These are phyloP conservation scores for Eutrema salsugineum DNA, from an alignment of 441 rosid genomes.

Conservation along the genomic window DNA sequence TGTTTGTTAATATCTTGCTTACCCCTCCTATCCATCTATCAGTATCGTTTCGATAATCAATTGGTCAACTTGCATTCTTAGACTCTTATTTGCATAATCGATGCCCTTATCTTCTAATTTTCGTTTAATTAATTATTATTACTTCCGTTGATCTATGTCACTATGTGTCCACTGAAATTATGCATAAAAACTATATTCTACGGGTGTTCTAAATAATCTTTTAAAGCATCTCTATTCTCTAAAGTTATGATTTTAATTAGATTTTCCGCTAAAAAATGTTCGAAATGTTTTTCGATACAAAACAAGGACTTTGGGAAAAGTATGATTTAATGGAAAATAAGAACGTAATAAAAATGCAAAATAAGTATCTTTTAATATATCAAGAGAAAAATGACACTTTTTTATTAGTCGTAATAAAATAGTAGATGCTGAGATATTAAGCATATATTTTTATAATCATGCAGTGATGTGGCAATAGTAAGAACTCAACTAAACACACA, in stretches of 20 bases:
- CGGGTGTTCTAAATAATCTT: neutral
- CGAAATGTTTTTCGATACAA: neutral
- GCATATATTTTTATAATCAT: neutral
- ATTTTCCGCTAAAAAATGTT: neutral
- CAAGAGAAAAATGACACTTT: neutral
- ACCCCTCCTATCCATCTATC: neutral
- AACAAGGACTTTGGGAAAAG: neutral
- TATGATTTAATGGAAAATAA: neutral
- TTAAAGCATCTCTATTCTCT: neutral
- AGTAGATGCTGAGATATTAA: conserved; percentile 13
- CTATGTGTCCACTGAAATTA: neutral
- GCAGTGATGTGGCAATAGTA: conserved; percentile 26
- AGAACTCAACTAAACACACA: conserved; percentile 20
- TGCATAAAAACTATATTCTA: neutral
- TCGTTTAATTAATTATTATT: neutral
- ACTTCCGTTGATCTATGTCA: neutral
- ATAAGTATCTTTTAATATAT: neutral
- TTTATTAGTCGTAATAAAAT: neutral
- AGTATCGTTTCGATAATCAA: conserved; percentile 17
- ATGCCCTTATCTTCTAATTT: neutral
- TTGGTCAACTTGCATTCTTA: conserved; percentile 26
- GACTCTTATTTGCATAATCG: neutral
- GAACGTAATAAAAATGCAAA: neutral
- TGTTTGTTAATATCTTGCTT: conserved; percentile 10
- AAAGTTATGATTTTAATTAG: neutral